Conservation (phyloP, 352 stramenopile species). For the Albugo laibachii region DNA sequence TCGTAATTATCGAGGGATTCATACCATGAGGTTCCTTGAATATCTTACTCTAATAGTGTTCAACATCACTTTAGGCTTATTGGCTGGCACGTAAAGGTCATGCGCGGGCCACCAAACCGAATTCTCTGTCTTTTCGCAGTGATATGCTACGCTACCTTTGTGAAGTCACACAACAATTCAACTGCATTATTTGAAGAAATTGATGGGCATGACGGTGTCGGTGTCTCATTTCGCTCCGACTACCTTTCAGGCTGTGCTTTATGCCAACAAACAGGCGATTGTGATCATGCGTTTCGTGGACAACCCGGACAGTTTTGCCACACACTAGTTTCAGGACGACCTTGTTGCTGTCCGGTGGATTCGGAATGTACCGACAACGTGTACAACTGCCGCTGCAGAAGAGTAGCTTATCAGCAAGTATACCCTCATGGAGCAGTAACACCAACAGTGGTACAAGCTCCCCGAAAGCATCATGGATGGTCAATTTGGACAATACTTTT, state of each 20-base stretch:
- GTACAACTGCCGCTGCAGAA: constrained; percentile 42
- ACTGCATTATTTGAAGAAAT: too few relatives aligned
- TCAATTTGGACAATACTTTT: constrained; percentile 18
- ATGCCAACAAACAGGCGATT: constrained; percentile 36
- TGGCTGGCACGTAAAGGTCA: too few relatives aligned
- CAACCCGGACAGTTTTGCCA: constrained; percentile 40
- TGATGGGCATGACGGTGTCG: too few relatives aligned
- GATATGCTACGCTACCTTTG: too few relatives aligned
- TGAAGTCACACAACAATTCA: too few relatives aligned
- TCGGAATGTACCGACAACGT: constrained; percentile 30
- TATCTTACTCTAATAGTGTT: too few relatives aligned
- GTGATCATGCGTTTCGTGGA: constrained; percentile 38
- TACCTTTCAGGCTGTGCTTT: constrained; percentile 27
- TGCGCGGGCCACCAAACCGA: too few relatives aligned
- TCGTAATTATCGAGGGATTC: too few relatives aligned
- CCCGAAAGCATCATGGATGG: constrained; percentile 5
- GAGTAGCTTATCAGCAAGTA: constrained; percentile 6
- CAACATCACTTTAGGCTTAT: too few relatives aligned
- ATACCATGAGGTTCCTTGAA: too few relatives aligned
- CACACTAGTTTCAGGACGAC: constrained; percentile 21
- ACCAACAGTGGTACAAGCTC: constrained; percentile 7
- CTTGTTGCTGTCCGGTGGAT: constrained; percentile 37
- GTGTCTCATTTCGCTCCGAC: too few relatives aligned
- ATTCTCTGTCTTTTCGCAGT: too few relatives aligned
- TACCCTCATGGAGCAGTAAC: constrained; percentile 6